Evolutionary conservation across 352 stramenopile species (phyloP).

Genomic region (Globisporangium iwayamae): DNA sequence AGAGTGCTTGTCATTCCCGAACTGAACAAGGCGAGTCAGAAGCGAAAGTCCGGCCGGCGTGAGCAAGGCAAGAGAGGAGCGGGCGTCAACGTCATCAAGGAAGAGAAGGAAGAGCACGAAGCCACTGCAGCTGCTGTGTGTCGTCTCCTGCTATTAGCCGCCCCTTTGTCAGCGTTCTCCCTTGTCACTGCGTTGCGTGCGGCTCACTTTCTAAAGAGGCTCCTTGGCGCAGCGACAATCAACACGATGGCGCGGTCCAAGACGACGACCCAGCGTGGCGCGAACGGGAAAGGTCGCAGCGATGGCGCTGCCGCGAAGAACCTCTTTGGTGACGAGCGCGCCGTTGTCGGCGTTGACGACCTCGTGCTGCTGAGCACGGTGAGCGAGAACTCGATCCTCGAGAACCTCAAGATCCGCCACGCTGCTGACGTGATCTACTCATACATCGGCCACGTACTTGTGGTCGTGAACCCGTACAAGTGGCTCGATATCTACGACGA

Average conservation of each 20-base stretch:
- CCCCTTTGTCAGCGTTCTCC: background rate
- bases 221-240: background rate
- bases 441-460: constrained; percentile 87
- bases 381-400: constrained; percentile 76
- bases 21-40: background rate
- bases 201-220: background rate
- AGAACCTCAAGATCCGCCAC: constrained; percentile 88
- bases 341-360: constrained; percentile 76
- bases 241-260: constrained; percentile 14
- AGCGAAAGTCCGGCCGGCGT: background rate
- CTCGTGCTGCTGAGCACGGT: constrained; percentile 73
- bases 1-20: background rate
- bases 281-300: constrained; percentile 1
- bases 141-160: background rate
- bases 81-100: no score
- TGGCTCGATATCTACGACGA: constrained; percentile 89
- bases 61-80: background rate
- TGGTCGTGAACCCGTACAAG: constrained; percentile 89
- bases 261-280: constrained; percentile 1
- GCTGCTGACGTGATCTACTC: constrained; percentile 85
- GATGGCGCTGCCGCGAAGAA: background rate
- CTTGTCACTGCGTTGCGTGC: background rate
- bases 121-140: background rate
- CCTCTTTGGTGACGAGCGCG: constrained; percentile 60
- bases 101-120: background rate